Evolutionary conservation across 108 stramenopile genomes (phyloP).

Genomic region (Pseudonitzschia multiseries): DNA sequence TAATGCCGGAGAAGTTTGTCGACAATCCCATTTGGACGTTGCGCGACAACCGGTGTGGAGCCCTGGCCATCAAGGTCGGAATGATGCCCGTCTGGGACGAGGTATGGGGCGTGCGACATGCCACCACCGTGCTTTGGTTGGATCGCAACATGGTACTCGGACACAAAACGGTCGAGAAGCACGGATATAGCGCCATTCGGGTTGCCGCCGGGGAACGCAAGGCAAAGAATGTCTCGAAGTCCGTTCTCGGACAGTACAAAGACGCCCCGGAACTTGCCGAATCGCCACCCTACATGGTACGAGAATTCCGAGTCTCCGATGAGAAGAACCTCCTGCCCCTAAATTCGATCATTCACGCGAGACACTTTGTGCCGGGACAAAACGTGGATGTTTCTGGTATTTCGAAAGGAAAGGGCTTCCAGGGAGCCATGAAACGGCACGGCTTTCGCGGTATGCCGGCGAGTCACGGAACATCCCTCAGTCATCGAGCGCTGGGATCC

Average conservation of each 20-base stretch:
- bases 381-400: constrained; percentile 91
- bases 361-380: constrained; percentile 98
- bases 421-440: constrained; percentile 98
- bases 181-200: constrained; percentile 90
- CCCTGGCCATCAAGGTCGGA: constrained; percentile 94
- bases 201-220: constrained; percentile 95
- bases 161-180: constrained; percentile 78
- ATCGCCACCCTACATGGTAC: constrained; percentile 74
- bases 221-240: constrained; percentile 80
- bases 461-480: constrained; percentile 90
- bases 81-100: constrained; percentile 97
- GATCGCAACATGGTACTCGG: constrained; percentile 92
- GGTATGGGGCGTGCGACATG: constrained; percentile 89
- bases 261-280: constrained; percentile 52
- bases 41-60: constrained; percentile 84
- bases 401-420: constrained; percentile 97
- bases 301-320: constrained; percentile 81
- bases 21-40: constrained; percentile 64
- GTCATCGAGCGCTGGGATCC: constrained; percentile 89
- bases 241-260: constrained; percentile 67
- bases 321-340: constrained; percentile 72
- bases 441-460: constrained; percentile 93
- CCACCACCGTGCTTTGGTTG: constrained; percentile 90
- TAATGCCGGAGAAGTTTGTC: constrained; percentile 41
- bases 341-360: constrained; percentile 83